Base-by-base conservation (phyloP, 2,329 filamentous ascomycete genomes). In the Fusarium sp. region DNA sequence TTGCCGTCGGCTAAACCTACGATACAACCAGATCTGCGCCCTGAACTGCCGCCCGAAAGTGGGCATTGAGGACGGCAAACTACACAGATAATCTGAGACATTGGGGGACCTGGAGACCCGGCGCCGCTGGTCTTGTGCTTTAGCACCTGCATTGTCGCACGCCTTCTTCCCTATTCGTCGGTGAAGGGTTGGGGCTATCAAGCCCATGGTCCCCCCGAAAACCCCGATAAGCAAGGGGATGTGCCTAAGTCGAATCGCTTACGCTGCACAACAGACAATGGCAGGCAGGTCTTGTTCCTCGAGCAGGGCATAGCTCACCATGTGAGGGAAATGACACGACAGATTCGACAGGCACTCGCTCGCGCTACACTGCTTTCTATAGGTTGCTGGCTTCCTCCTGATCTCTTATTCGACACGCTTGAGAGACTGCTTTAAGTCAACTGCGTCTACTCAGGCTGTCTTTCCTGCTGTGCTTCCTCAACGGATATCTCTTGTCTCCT, bases 141-240 rank as follows among this genome's bases (percentile, higher is more conserved):
- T 56, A 57, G 57, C 61, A 67, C 65, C 65, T 67, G 65, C 69
- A 70, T 66, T 65, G 46, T 22, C 33, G 39, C 56, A 57, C 50
- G 38, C 21, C 52, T 53, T 28, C 17, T 26, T 62, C 39, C 55
- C 58, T 59, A 72, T 72, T 72, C 63, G 69, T 52, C 43, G 38
- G 39, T 10, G 42, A 51, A 53, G 45, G 55, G 39, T 52, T 59
- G 49, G 45, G 59, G 39, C 40, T 60, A 38, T 60, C 40, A 45
- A 57, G 42, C 38, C 43, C 34, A 51, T 46, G 40, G 47, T 47
- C 40, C 52, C 50, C 56, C 49, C 40, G 26, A 39, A 53, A 58
- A 24, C 62, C 58, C 63, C 56, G 58, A 62, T 58, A 67, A 64
- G 58, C 52, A 61, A 47, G 62, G 57, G 57, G 45, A 69, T 62